Conservation (phyloP, 2,329 filamentous ascomycete genomes). For the Pseudogymnoascus destructans region DNA sequence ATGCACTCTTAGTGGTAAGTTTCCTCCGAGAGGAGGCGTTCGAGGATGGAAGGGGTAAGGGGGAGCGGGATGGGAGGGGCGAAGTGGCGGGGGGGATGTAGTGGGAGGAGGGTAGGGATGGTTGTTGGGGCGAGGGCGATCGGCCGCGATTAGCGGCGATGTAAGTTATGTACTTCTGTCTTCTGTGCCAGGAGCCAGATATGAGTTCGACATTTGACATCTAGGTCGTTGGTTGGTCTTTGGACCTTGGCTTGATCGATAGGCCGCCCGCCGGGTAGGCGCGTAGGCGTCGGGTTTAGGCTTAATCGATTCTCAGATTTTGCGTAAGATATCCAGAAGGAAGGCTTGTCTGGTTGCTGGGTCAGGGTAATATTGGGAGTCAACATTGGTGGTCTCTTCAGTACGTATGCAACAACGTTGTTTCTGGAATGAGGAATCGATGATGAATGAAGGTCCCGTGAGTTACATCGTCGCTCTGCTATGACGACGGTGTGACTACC, state of each 20-base stretch:
- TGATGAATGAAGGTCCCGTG: conserved; percentile 1
- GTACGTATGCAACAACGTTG: background rate
- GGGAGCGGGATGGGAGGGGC: background rate
- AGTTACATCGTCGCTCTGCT: background rate
- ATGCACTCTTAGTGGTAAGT: background rate
- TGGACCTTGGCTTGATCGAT: background rate
- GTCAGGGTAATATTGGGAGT: background rate
- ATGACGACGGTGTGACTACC: background rate
- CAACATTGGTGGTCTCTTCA: background rate
- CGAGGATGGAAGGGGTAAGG: background rate
- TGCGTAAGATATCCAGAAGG: conserved; percentile 1
- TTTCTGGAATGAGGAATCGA: background rate
- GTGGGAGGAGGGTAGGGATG: background rate
- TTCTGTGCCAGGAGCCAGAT: background rate
- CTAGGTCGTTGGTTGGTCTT: background rate
- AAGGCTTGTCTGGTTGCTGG: background rate
- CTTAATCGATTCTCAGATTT: conserved; percentile 1
- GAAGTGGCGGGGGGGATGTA: background rate
- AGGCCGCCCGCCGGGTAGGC: background rate
- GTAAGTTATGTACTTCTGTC: background rate
- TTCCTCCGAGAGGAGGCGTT: background rate
- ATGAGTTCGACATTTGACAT: background rate
- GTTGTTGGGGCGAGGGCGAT: background rate
- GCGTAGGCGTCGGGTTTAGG: background rate
- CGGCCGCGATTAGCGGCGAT: conserved; percentile 2